Evolutionary conservation across 306 rosid genomes (phyloP).

Genomic region (Prunus mongolica): DNA sequence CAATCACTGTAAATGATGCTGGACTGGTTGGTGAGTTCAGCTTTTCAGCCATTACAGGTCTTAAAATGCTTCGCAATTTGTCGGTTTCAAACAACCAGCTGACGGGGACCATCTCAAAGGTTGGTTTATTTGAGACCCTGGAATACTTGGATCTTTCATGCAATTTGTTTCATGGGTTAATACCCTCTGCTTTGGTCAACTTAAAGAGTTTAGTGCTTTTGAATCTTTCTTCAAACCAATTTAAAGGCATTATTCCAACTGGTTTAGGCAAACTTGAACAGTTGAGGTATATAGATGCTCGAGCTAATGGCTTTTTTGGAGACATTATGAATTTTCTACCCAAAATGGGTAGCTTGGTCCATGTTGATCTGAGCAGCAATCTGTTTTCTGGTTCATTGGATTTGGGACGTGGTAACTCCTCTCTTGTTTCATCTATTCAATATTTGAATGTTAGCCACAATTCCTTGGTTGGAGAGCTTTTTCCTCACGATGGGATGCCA

Average conservation of each 20-base stretch:
- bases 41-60: conserved; percentile 51
- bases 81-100: conserved; percentile 61
- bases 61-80: conserved; percentile 56
- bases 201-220: conserved; percentile 36
- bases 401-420: conserved; percentile 50
- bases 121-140: conserved; percentile 45
- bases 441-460: conserved; percentile 65
- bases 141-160: conserved; percentile 58
- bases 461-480: conserved; percentile 61
- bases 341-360: conserved; percentile 53
- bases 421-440: conserved; percentile 49
- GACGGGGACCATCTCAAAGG: conserved; percentile 43
- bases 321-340: conserved; percentile 48
- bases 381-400: conserved; percentile 65
- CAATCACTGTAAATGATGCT: conserved; percentile 50
- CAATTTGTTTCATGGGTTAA: conserved; percentile 49
- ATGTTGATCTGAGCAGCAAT: conserved; percentile 69
- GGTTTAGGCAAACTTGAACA: conserved; percentile 48
- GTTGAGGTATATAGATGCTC: conserved; percentile 52
- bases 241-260: conserved; percentile 46
- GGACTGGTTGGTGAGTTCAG: conserved; percentile 63
- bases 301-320: conserved; percentile 54
- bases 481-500: conserved; percentile 78
- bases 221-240: conserved; percentile 69
- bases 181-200: conserved; percentile 37